phyloP scores from a whole-genome alignment of 495 filamentous ascomycete species.

The Pyrenula massariospora region DNA sequence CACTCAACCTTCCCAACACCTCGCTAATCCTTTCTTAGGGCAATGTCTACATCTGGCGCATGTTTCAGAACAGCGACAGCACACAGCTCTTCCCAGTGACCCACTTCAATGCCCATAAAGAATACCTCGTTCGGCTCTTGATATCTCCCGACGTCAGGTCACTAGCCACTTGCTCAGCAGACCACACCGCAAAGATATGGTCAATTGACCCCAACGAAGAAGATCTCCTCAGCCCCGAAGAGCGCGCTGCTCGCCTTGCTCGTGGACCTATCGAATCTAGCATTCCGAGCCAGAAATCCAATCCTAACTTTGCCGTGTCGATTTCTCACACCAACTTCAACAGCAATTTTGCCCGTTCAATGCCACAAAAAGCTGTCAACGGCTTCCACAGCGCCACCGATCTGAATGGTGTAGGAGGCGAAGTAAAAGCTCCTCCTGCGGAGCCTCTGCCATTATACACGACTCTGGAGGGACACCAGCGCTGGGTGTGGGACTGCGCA shows the following conservation, averaged over 20 bases:
- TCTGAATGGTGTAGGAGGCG: constrained; percentile 28
- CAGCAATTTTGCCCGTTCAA: constrained; percentile 7
- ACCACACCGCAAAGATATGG: constrained; percentile 98
- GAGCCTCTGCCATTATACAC: constrained; percentile 66
- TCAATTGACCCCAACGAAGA: constrained; percentile 53
- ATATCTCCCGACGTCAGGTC: constrained; percentile 96
- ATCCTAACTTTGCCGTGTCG: constrained; percentile 8
- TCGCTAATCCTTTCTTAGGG: constrained; percentile 41
- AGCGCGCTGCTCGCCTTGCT: constrained; percentile 22
- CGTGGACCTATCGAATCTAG: constrained; percentile 5
- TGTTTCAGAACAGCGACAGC: constrained; percentile 69
- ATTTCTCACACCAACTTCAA: constrained; percentile 16
- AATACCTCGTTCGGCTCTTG: constrained; percentile 90
- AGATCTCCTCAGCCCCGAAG: constrained; percentile 31
- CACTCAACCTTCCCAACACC: constrained; percentile 1
- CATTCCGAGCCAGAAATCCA: constrained; percentile 13
- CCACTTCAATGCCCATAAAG: constrained; percentile 83
- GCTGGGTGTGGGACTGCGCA: constrained; percentile 99
- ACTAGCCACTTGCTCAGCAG: constrained; percentile 91
- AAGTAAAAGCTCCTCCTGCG: constrained; percentile 28
- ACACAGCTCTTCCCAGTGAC: constrained; percentile 85
- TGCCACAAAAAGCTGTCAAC: background rate
- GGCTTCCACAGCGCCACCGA: constrained; percentile 15
- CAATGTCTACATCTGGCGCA: constrained; percentile 93
- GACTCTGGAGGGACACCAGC: constrained; percentile 84